Base-by-base conservation (phyloP, 495 filamentous ascomycete species). In the Daldinia loculata region DNA sequence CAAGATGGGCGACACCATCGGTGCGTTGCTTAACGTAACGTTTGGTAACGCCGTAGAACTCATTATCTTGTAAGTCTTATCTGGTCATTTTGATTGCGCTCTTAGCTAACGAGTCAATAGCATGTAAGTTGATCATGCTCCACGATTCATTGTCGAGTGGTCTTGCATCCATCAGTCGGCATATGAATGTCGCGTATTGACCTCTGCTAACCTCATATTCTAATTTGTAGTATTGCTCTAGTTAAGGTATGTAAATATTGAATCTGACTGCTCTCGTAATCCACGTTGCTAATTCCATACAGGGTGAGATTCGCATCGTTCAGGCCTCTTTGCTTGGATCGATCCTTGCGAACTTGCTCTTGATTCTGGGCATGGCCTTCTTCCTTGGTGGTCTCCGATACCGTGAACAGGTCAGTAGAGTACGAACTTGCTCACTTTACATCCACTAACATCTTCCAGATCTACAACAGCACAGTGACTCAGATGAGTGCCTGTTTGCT, bases 401-500 rank as follows among this genome's bases (percentile, higher is more conserved):
- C 79, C 90, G 89, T 67, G 94, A 97, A 84, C 94, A 95, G 84
- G 89, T 89, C 77, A 58, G 81, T 73, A 24, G 9, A 38, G 12
- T 66, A 4, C 11, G n/a, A 24, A 7, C 12, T n/a, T 43, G 34
- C 0, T 30, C 3, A 11, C 22, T 24, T 58, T 30, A 39, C 48
- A 48, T 12, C 12, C 39, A 39, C 75, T 81, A 63, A 80, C 74
- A n/a, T 36, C 4, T 56, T 38, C 61, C 56, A 94, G 88, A 89
- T 97, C 66, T 97, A 97, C 81, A 97, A 97, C 79, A 95, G 89
- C 80, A 96, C 92, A 26, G 92, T 96, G 55, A 97, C 93, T 2
- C 93, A 97, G 80, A 97, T 95, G 92, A 97, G 93, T 74, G 93
- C 94, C 29, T 96, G 92, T 81, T 83, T 97, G 52, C 88, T 97